Evolutionary conservation across 495 filamentous ascomycete species (phyloP).

Genomic region (Hypoxylon trugodes): DNA sequence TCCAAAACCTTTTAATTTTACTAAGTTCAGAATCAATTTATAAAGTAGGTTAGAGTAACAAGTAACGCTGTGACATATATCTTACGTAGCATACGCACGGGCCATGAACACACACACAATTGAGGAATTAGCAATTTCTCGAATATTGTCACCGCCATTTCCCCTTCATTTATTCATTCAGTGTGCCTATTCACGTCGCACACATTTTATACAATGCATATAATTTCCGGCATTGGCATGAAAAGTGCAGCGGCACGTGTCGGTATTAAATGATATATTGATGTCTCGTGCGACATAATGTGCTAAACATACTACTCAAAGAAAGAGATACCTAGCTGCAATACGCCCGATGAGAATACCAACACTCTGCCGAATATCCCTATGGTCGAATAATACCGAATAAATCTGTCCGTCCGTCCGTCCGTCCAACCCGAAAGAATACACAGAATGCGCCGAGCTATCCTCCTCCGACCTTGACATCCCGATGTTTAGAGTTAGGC

Average conservation of each 20-base stretch:
- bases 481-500: conserved; percentile 32
- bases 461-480: conserved; percentile 36
- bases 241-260: conserved; percentile 12
- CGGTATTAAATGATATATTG: conserved; percentile 16
- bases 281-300: conserved; percentile 12
- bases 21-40: no score
- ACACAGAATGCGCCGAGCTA: conserved; percentile 37
- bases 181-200: not conserved
- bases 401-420: not conserved
- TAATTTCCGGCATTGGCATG: not conserved
- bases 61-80: no score
- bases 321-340: conserved; percentile 20
- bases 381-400: conserved; percentile 5
- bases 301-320: conserved; percentile 1
- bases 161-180: not conserved
- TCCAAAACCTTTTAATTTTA: no score
- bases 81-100: conserved; percentile 25
- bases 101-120: conserved; percentile 20
- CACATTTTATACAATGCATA: not conserved
- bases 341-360: conserved; percentile 6
- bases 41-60: no score
- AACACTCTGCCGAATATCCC: conserved; percentile 5
- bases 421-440: conserved; percentile 11
- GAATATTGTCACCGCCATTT: conserved; percentile 14
- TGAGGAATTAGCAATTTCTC: conserved; percentile 9